Evolutionary conservation across 306 rosid genomes (phyloP), one percentile per base, ranked within the genome.

Genomic region (Geum urbanum): DNA sequence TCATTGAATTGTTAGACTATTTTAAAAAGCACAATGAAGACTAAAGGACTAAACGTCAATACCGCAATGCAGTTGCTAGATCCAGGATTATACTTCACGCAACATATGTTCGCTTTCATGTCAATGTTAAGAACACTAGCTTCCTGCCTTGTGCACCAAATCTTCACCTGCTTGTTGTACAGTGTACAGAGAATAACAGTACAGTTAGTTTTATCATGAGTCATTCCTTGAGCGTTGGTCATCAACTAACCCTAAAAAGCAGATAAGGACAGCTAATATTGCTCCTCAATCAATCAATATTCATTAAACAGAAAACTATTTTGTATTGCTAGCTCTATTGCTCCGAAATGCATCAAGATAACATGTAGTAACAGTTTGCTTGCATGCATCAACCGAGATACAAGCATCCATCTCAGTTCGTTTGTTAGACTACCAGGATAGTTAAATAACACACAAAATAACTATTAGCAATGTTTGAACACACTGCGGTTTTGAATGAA

Each of bases 61-160:
- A 94, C 99, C 47, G 97, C 97, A 76, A 94, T 89, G 76, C 81
- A 76, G 86, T 90, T 74, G 79, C 97, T 80, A 6, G 97, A 91
- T 80, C 99, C 96, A 77, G 99, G 99, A 81, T 94, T 94, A 80
- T 88, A 94, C 77, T 94, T 91, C 69, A 94, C 99, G 52, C 96
- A 91, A 69, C 99, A 94, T 78, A 94, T 94, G 87, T 94, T 94
- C 22, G 99, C 99, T 89, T 94, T 91, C 97, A 94, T 91, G 80
- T 94, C 99, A 77, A 91, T 94, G 74, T 94, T 88, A 41, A 86
- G 80, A 72, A 87, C 99, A 44, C 97, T 94, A 68, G 92, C 80
- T 81, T 94, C 97, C 87, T 91, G 97, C 60, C 80, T 86, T 58
- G 94, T 94, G 84, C 99, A 87, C 99, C 97, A 94, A 64, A 94